Evolutionary conservation across 2,329 filamentous ascomycete species (phyloP).

Genomic region (Fusarium mexicanum): DNA sequence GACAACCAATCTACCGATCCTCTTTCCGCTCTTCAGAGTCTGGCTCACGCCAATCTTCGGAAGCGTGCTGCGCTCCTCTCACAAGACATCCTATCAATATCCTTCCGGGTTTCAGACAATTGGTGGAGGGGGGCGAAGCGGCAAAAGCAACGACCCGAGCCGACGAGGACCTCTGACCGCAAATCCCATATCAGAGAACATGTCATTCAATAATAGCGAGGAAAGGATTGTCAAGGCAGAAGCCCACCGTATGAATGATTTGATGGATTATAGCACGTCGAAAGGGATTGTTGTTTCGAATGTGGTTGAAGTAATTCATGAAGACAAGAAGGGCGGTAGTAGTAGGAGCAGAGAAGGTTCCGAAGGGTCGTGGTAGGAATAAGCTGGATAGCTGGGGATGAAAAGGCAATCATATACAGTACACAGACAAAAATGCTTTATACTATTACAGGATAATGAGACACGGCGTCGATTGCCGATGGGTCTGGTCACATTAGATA

Average conservation of each 20-base stretch:
- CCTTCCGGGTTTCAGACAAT: constrained; percentile 53
- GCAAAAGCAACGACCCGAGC: constrained; percentile 43
- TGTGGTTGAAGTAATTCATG: constrained; percentile 49
- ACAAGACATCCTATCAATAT: constrained; percentile 50
- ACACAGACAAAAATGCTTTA: neutral
- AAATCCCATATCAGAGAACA: constrained; percentile 49
- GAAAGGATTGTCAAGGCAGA: constrained; percentile 56
- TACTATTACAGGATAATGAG: too few relatives aligned
- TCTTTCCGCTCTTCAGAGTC: constrained; percentile 55
- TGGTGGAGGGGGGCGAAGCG: constrained; percentile 49
- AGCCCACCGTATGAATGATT: constrained; percentile 48
- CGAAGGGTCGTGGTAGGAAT: constrained; percentile 22
- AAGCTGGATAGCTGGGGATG: fast-evolving
- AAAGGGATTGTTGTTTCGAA: constrained; percentile 54
- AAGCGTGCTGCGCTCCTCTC: constrained; percentile 47
- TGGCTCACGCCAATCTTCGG: constrained; percentile 50
- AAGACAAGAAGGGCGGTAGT: constrained; percentile 26
- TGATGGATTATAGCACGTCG: constrained; percentile 20
- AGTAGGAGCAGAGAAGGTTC: neutral
- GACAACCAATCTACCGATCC: constrained; percentile 53
- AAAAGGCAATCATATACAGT: neutral
- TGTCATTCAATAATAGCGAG: constrained; percentile 52
- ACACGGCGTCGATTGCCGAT: too few relatives aligned
- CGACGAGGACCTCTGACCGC: constrained; percentile 45
- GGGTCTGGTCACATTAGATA: neutral